Base-by-base conservation (phyloP, 2,329 filamentous ascomycete genomes). In the Microcyclosporella mali region DNA sequence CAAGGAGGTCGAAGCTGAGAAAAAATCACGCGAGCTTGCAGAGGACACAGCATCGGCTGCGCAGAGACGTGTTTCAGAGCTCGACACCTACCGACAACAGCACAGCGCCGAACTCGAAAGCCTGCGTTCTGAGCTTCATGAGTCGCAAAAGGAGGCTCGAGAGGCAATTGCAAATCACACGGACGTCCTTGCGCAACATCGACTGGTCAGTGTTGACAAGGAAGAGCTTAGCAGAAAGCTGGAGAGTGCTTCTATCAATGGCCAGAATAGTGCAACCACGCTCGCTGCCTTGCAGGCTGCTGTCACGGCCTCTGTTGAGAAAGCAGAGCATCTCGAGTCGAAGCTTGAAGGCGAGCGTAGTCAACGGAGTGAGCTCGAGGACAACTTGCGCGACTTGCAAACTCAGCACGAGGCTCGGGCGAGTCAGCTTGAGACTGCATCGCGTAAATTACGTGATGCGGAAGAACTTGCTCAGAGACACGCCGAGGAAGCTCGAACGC, bases 381-480 rank as follows among this genome's bases (percentile, higher is more conserved):
- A 77, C 33, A 89, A 88, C 62, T 71, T 95, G 6, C 74, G 76
- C 36, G 82, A 85, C 52, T 75, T 97, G 30, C 84, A 83, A 62
- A 73, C 79, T 16, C 88, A 97, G 60, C 85, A 94, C 57, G 92
- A 97, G 59, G 78, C 85, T 39, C 79, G 81, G 27, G 84, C 80
- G 8, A 73, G 79, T 0, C 90, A 98, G 60, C 73, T 97, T 2
- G 86, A 88, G 33, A 77, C 76, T 15, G 75, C 81, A 0, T 82
- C 78, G 1, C 81, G 88, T 54, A 82, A 85, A 38, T 69, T 98
- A 37, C 81, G 78, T 31, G 89, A 95, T 63, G 81, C 87, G 0
- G 88, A 98, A 66, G 88, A 95, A 58, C 69, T 97, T 33, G 85
- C 86, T 1, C 85, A 94, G 58, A 88, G 84, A 54, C 83, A 95